Evolutionary conservation across 345 rosid species (phyloP), one percentile per base, ranked within the genome.

Genomic region (Arabidopsis suecica): DNA sequence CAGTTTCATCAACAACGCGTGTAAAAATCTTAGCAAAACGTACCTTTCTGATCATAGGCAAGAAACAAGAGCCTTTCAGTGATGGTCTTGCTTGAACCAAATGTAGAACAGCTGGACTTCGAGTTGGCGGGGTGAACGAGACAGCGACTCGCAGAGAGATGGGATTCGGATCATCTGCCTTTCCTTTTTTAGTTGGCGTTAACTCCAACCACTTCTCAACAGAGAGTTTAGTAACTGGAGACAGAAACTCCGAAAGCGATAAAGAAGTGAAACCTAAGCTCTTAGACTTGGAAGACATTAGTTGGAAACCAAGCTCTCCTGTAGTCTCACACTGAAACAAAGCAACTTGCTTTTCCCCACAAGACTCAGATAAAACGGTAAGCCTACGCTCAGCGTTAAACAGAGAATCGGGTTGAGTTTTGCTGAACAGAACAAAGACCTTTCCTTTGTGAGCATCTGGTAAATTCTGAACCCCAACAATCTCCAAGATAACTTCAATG

Each of bases 121-220:
- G 70, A 60, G 41, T 50, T 40, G 99, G 99, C 22, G 88, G 76
- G 18, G 93, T 85, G 70, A 88, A 85, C 9, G 99, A 92, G 77
- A 84, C 67, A 60, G 93, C 89, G 64, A 93, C 84, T 12, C 82
- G 83, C 58, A 95, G 79, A 80, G 83, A 72, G 67, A 88, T 83
- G 0, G 90, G 93, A 49, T 80, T 83, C 36, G 77, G 65, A 77
- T 56, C 67, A 47, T 59, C 45, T 44, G 65, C 53, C 69, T 59
- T 71, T 51, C 73, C 71, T n/a, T 68, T 82, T 68, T 87, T 77
- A 63, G 34, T 50, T 3, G 94, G 90, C 30, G 67, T 70, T 75
- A 95, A 64, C 73, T 87, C 89, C 71, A 95, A 61, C 98, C 99
- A 96, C 74, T 84, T 89, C 72, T 92, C 93, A 51, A 61, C 84